phyloP scores from a whole-genome alignment of 164 flowering plant species.

The Cinnamomum chago region DNA sequence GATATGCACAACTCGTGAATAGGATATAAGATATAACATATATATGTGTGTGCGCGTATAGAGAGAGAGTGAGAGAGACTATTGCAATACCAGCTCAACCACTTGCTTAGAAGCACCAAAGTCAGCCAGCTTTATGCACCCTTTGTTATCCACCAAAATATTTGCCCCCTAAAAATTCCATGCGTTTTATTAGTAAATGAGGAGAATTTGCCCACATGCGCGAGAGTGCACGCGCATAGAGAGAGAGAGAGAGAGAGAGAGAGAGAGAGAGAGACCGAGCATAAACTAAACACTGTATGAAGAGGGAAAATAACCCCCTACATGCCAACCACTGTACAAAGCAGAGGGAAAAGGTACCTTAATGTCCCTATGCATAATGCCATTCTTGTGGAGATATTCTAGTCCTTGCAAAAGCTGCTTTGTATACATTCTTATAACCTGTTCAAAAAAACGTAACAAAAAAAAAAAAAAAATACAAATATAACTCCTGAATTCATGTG shows the following conservation, averaged over 20 bases:
- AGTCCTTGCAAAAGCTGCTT: constrained; percentile 83
- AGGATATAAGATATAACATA: too few species aligned
- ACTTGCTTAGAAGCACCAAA: constrained; percentile 99
- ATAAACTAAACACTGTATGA: neutral
- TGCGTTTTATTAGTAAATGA: neutral
- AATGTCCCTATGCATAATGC: constrained; percentile 94
- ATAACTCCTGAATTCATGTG: neutral
- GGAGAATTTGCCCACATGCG: neutral
- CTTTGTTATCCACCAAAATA: constrained; percentile 93
- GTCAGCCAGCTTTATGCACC: constrained; percentile 96
- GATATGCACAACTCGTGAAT: too few species aligned
- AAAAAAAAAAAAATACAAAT: neutral
- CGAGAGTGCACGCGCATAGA: neutral
- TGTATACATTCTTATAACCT: constrained; percentile 90
- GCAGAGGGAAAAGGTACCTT: constrained; percentile 45
- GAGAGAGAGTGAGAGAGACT: constrained; percentile 1
- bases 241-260: neutral
- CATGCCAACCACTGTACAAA: neutral
- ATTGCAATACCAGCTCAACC: constrained; percentile 71
- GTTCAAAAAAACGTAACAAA: constrained; percentile 12
- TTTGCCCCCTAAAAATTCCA: constrained; percentile 70
- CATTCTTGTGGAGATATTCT: constrained; percentile 85
- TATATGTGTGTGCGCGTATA: too few species aligned
- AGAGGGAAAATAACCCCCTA: neutral
- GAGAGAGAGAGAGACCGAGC: neutral